Percentiles rank a stretch among this genome's conserved stretches.
These are phyloP conservation scores for Flaveria floridana DNA, from an alignment of 140 eudicot genomes.

Conservation along the genomic window DNA sequence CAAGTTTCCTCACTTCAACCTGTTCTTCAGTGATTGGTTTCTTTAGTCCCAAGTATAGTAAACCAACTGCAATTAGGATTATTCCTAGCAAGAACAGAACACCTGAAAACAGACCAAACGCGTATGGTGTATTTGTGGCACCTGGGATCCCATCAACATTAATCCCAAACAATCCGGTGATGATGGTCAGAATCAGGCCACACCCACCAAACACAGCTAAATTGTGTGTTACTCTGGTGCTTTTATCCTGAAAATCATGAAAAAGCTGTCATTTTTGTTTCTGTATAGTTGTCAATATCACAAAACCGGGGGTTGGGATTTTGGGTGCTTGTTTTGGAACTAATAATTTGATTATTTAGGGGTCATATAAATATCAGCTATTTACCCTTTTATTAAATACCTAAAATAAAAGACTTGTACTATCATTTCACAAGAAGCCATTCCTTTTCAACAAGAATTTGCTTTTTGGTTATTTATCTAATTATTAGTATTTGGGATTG, in stretches of 20 bases:
- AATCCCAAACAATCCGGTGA: slow-evolving; percentile 87
- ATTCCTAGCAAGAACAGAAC: slow-evolving; percentile 56
- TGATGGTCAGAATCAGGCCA: slow-evolving; percentile 75
- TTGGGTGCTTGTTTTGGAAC: not conserved
- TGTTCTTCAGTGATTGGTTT: slow-evolving; percentile 69
- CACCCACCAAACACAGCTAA: slow-evolving; percentile 81
- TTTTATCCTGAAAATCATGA: slow-evolving; percentile 54
- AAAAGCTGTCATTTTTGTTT: not conserved
- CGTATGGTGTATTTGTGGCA: slow-evolving; percentile 60
- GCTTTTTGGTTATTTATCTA: not conserved
- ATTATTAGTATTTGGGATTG: not conserved
- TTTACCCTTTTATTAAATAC: not conserved
- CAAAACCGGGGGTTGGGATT: not conserved
- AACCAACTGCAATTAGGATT: slow-evolving; percentile 58
- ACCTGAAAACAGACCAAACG: slow-evolving; percentile 71
- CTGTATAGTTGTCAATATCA: slow-evolving; percentile 14
- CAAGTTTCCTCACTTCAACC: slow-evolving; percentile 73
- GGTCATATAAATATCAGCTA: not conserved
- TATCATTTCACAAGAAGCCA: not conserved
- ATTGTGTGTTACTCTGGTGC: slow-evolving; percentile 85
- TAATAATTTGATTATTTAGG: not conserved
- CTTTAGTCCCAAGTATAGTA: slow-evolving; percentile 74
- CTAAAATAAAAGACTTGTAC: not conserved
- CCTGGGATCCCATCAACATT: slow-evolving; percentile 94
- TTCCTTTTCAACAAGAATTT: slow-evolving; percentile 5